Evolutionary conservation across 805 yeast species (phyloP).

Genomic region (Yamadazyma nakazawae): DNA sequence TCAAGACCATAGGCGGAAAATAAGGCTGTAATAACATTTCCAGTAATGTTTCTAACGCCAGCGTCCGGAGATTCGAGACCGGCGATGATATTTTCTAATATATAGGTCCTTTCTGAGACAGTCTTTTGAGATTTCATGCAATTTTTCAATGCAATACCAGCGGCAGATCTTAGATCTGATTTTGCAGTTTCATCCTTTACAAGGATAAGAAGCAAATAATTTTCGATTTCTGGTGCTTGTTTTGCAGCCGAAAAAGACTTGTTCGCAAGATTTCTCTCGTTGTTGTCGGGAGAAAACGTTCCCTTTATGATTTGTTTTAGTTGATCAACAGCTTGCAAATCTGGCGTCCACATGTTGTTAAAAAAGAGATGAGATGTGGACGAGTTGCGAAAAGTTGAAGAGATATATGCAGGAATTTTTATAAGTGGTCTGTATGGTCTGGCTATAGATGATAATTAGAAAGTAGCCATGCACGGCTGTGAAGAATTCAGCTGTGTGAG

Average conservation of each 20-base stretch:
- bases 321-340: constrained; percentile 57
- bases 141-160: constrained; percentile 84
- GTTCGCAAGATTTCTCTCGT: constrained; percentile 63
- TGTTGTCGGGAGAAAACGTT: constrained; percentile 60
- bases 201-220: constrained; percentile 71
- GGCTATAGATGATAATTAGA: too few species aligned
- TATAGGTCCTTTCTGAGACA: constrained; percentile 21
- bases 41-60: constrained; percentile 83
- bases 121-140: constrained; percentile 36
- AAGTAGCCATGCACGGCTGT: too few species aligned
- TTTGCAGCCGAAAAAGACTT: constrained; percentile 70
- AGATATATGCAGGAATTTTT: neutral
- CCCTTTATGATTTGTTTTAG: constrained; percentile 64
- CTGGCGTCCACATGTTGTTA: constrained; percentile 67
- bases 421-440: too few species aligned
- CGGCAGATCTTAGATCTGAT: constrained; percentile 74
- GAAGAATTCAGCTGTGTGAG: too few species aligned
- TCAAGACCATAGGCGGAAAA: constrained; percentile 65
- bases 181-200: constrained; percentile 47
- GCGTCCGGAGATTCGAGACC: constrained; percentile 54
- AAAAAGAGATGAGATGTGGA: neutral
- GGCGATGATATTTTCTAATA: constrained; percentile 44
- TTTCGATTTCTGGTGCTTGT: constrained; percentile 71
- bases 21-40: constrained; percentile 82
- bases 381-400: constrained; percentile 2